A percentile compares a stretch with the other conserved stretches of the same genome.
Conservation (phyloP, 2,329 filamentous ascomycete genomes). For the Epichloe hybrida region DNA sequence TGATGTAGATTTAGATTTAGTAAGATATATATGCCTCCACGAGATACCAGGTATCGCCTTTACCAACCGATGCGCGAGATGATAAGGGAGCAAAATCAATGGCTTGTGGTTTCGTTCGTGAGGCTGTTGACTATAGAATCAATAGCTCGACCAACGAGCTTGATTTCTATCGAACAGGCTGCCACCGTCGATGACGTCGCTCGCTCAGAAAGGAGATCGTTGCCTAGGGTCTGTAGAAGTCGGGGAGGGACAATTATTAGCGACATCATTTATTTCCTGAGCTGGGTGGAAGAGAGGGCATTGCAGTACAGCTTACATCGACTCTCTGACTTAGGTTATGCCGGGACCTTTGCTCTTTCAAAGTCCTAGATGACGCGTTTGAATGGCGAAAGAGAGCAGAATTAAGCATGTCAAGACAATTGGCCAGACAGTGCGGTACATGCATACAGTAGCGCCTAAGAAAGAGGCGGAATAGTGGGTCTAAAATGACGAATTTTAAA, state of each 20-base stretch:
- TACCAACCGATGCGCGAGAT: not conserved
- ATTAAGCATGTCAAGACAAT: no score
- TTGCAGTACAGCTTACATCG: no score
- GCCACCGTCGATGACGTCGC: slow-evolving; percentile 1
- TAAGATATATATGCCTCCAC: not conserved
- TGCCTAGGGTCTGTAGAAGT: not conserved
- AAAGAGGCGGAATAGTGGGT: no score
- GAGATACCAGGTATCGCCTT: not conserved
- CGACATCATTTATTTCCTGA: not conserved
- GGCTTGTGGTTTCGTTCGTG: not conserved
- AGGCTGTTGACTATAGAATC: not conserved
- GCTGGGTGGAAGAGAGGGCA: not conserved
- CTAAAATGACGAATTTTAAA: no score
- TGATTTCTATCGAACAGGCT: not conserved
- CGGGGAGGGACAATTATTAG: not conserved
- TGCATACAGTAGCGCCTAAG: no score
- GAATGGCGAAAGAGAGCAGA: no score
- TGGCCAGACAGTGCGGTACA: no score
- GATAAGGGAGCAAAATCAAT: not conserved
- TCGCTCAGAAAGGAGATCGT: not conserved
- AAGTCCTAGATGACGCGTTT: no score
- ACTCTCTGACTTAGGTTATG: no score
- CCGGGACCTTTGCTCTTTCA: not conserved
- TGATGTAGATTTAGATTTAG: not conserved
- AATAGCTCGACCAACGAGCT: not conserved